These are phyloP conservation scores for Fusarium sp. DNA, from an alignment of 2,329 filamentous ascomycete species.

Conservation along the genomic window DNA sequence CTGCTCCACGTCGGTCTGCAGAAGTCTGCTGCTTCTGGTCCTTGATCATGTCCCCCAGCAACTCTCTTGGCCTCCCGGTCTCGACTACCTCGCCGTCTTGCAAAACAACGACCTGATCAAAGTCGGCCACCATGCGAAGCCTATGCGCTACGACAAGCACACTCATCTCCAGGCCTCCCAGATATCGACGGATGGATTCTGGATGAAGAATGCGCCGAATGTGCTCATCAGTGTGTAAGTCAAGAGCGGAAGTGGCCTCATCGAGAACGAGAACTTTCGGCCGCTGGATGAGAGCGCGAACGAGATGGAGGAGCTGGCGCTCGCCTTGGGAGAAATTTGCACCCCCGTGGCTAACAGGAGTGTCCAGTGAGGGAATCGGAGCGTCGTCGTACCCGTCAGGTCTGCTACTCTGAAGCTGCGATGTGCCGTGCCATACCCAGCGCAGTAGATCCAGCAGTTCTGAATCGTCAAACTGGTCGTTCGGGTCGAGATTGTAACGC, in stretches of 20 bases:
- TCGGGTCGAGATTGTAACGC: background rate
- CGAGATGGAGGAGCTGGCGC: background rate
- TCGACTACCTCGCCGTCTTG: background rate
- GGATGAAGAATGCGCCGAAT: background rate
- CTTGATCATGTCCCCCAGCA: background rate
- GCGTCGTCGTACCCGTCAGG: background rate
- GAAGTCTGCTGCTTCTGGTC: background rate
- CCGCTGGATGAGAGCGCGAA: background rate
- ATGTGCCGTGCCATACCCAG: background rate
- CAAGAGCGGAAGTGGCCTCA: background rate
- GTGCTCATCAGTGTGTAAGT: background rate
- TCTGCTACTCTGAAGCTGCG: background rate
- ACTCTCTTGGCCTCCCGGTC: background rate
- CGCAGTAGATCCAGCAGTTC: background rate
- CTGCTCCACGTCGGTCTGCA: background rate
- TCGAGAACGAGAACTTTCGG: background rate
- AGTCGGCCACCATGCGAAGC: background rate
- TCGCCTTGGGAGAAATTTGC: background rate
- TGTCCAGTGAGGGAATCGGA: background rate
- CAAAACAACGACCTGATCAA: background rate
- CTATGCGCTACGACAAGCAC: background rate
- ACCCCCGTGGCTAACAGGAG: background rate
- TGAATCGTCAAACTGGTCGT: background rate
- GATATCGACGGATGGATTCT: background rate
- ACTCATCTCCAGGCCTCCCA: background rate